Evolutionary conservation across 2,329 filamentous ascomycete species (phyloP).

Genomic region (Emergomyces africanus): DNA sequence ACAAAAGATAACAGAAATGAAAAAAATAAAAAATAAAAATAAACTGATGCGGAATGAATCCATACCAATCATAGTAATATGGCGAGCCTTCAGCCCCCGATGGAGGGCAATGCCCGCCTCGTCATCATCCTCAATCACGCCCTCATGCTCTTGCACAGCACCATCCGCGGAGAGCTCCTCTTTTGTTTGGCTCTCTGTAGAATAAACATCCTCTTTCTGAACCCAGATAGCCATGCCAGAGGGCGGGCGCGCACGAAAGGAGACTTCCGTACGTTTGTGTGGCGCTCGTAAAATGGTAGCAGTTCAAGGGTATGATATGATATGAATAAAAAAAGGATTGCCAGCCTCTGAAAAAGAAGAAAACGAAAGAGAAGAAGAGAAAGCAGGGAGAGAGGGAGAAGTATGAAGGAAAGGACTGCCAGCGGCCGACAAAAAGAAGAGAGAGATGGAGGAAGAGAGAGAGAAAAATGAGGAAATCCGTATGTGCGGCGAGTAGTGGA

Average conservation of each 20-base stretch:
- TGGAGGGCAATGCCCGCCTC: slow-evolving; percentile 25
- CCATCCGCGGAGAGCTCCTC: slow-evolving; percentile 3
- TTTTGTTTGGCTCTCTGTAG: slow-evolving; percentile 6
- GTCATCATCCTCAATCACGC: slow-evolving; percentile 15
- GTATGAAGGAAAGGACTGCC: background rate
- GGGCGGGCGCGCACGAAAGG: too few relatives aligned
- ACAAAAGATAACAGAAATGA: background rate
- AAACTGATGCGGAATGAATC: slow-evolving; percentile 30
- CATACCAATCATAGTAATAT: slow-evolving; percentile 45
- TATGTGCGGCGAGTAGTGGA: background rate
- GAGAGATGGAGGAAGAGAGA: background rate
- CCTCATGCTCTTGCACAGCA: slow-evolving; percentile 4
- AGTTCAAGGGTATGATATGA: too few relatives aligned
- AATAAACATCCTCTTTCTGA: slow-evolving; percentile 6
- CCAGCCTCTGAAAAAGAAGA: too few relatives aligned
- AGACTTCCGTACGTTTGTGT: background rate
- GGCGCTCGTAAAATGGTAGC: too few relatives aligned
- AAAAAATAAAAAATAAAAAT: slow-evolving; percentile 13
- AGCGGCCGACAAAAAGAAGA: background rate
- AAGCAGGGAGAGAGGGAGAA: too few relatives aligned
- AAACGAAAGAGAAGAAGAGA: too few relatives aligned
- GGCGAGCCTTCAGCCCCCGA: slow-evolving; percentile 38
- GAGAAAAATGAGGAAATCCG: background rate
- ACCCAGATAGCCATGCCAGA: slow-evolving; percentile 2
- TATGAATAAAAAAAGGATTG: too few relatives aligned